Evolutionary conservation across 768 basidiomycete genomes (phyloP), one percentile per base, ranked within the genome.

Genomic region (Russula emetica): DNA sequence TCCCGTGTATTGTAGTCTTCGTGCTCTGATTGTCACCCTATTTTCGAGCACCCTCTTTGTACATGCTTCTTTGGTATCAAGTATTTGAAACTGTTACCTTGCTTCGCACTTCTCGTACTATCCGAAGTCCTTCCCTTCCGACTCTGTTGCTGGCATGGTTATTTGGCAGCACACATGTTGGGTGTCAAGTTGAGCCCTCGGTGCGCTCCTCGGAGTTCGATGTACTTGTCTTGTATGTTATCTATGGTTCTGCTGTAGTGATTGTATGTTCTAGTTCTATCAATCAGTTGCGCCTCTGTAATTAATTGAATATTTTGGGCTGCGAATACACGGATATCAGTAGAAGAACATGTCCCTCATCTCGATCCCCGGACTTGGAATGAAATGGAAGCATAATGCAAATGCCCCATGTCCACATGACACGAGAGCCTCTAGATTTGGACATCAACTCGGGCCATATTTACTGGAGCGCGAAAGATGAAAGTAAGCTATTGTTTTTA

Each of bases 141-240:
- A 40, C 58, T 44, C 45, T 55, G 22, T 22, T 55, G 54, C 49
- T 44, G 53, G 54, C 47, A 38, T 60, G 40, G 22, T 45, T 26
- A 9, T 52, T 55, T 38, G 7, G 13, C 38, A 38, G 18, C 28
- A 40, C 26, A 10, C 28, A 14, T 32, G 42, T n/a, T 30, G 28
- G 55, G 40, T 54, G 53, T 36, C 28, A 24, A 47, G n/a, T 22
- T 55, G 49, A 53, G 36, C 49, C 56, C 24, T 51, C 42, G 14
- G 16, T 26, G 63, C 20, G 22, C 59, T 56, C 52, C 45, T 49
- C 52, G 26, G 45, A 54, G 36, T 63, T 58, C n/a, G 47, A 61
- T 26, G 52, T 34, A 30, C 26, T 36, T 44, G 28, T 13, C 22
- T 13, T 47, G 32, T 61, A 56, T 52, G 40, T 4, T 60, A 47